Evolutionary conservation across 257 asterid species (phyloP).

Genomic region (Nicotiana noctiflora): DNA sequence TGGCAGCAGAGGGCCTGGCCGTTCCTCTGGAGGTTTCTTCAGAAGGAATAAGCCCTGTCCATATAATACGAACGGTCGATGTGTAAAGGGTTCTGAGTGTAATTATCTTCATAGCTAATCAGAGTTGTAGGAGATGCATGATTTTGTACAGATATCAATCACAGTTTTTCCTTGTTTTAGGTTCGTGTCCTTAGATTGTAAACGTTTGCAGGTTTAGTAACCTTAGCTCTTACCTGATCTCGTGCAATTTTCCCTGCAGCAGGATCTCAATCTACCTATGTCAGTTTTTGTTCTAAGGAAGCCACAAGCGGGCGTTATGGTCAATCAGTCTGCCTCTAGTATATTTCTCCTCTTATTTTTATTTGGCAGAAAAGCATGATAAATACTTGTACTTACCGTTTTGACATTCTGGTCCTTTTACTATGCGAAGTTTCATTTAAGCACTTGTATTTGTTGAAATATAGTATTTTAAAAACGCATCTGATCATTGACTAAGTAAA

Average conservation of each 20-base stretch:
- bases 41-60: slow-evolving; percentile 53
- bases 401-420: no score
- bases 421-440: no score
- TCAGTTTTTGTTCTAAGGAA: no score
- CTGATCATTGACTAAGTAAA: no score
- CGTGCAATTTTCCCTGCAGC: background rate
- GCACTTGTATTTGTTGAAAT: no score
- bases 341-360: no score
- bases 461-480: no score
- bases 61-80: slow-evolving; percentile 44
- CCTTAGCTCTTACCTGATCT: background rate
- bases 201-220: slow-evolving; percentile 30
- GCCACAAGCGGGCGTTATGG: no score
- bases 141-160: slow-evolving; percentile 23
- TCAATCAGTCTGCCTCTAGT: no score
- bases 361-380: no score
- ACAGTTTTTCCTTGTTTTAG: slow-evolving; percentile 6
- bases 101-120: slow-evolving; percentile 49
- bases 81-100: slow-evolving; percentile 70
- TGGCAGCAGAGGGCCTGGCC: slow-evolving; percentile 35
- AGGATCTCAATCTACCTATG: background rate
- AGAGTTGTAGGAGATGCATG: slow-evolving; percentile 4
- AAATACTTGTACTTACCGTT: no score
- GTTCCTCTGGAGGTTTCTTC: slow-evolving; percentile 15
- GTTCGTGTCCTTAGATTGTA: slow-evolving; percentile 12